These are phyloP conservation scores for Helicostylum pulchrum DNA, from an alignment of 192 early-diverging fungal species.

Conservation along the genomic window DNA sequence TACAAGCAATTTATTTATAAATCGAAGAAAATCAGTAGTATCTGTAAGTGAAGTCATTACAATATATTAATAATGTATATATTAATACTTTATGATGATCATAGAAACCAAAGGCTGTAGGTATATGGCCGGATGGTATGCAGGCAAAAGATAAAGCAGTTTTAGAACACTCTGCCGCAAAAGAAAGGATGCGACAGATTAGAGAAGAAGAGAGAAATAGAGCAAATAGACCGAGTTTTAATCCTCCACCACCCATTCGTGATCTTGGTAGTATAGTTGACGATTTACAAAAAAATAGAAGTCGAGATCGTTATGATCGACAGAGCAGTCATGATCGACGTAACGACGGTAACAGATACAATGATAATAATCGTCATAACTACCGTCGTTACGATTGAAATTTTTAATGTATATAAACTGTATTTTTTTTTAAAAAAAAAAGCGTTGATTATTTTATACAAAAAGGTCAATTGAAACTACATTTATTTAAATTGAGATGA, in stretches of 20 bases:
- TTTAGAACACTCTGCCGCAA: slow-evolving; percentile 3
- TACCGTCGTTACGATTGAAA: too few species aligned
- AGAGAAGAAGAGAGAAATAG: background rate
- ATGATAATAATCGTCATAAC: too few species aligned
- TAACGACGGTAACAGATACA: background rate
- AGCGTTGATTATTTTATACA: too few species aligned
- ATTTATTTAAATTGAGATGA: background rate
- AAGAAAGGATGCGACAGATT: background rate
- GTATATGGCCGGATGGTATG: too few species aligned
- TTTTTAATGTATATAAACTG: too few species aligned
- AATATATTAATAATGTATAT: background rate
- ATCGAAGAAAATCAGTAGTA: background rate
- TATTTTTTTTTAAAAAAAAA: too few species aligned
- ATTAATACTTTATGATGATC: too few species aligned
- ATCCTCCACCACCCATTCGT: background rate
- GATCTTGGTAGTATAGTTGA: background rate
- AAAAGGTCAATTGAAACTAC: too few species aligned
- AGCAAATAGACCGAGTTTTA: background rate
- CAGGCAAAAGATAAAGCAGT: background rate
- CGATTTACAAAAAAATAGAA: background rate
- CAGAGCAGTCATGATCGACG: background rate
- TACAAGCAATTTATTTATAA: slow-evolving; percentile 1
- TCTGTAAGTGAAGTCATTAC: background rate
- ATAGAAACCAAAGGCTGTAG: too few species aligned
- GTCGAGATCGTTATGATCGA: slow-evolving; percentile 3